A percentile compares a stretch with the other conserved stretches of the same genome.
Evolutionary conservation across 2,329 filamentous ascomycete species (phyloP).

Genomic region (Ophiostoma perfectum): DNA sequence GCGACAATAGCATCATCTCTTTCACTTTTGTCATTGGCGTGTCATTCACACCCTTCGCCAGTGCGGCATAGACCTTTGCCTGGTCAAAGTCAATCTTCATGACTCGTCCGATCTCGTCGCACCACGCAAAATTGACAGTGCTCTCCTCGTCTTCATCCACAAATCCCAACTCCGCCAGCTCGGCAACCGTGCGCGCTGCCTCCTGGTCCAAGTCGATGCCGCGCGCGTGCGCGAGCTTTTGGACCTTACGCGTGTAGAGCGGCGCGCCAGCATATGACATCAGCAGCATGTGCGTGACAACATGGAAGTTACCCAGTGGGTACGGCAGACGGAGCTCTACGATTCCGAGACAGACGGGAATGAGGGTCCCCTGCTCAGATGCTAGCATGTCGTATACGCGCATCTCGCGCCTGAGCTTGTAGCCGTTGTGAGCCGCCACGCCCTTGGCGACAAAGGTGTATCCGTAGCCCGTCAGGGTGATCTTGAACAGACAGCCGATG

Average conservation of each 20-base stretch:
- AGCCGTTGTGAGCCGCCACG: constrained; percentile 16
- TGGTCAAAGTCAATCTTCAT: constrained; percentile 24
- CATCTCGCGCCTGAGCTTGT: constrained; percentile 15
- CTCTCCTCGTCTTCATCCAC: constrained; percentile 5
- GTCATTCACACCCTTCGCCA: too few species aligned
- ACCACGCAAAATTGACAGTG: constrained; percentile 21
- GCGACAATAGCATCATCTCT: too few species aligned
- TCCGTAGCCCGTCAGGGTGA: constrained; percentile 22
- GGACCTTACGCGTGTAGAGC: not conserved
- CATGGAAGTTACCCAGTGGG: constrained; percentile 16
- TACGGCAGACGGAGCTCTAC: constrained; percentile 21
- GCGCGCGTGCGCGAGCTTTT: not conserved
- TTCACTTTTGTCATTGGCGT: too few species aligned
- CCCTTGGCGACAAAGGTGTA: constrained; percentile 23
- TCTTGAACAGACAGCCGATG: constrained; percentile 23
- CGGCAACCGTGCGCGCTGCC: constrained; percentile 17
- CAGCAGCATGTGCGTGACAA: constrained; percentile 26
- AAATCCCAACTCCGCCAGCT: not conserved
- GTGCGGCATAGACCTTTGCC: not conserved
- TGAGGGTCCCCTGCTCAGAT: constrained; percentile 17
- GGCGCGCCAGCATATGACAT: constrained; percentile 25
- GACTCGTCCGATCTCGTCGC: constrained; percentile 18
- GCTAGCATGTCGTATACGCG: constrained; percentile 20
- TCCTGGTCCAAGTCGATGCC: constrained; percentile 15
- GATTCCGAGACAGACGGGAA: constrained; percentile 23